Conservation (phyloP, 345 rosid species). For the Brassica nigra region DNA sequence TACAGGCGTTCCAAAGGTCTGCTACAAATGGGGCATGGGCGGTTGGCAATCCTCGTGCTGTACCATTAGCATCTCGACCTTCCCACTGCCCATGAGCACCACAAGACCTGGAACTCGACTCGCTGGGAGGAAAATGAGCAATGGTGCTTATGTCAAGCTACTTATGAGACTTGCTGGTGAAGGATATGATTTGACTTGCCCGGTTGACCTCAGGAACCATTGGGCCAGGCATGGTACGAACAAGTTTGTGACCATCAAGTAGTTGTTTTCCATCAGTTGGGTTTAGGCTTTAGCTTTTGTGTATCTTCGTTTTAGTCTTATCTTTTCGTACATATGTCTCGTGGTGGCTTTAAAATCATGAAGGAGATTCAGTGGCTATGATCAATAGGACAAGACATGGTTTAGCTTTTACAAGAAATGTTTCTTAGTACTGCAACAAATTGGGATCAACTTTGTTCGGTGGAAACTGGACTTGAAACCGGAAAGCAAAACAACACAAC, state of each 20-base stretch:
- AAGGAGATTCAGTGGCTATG: slow-evolving; percentile 1
- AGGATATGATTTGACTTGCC: slow-evolving; percentile 56
- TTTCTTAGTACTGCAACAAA: slow-evolving; percentile 8
- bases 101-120: slow-evolving; percentile 59
- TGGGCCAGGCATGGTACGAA: slow-evolving; percentile 81
- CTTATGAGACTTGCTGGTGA: slow-evolving; percentile 58
- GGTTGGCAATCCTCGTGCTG: slow-evolving; percentile 83
- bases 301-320: not conserved
- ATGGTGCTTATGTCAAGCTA: slow-evolving; percentile 62
- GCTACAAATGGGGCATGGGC: slow-evolving; percentile 72
- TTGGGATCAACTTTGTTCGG: not conserved
- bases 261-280: slow-evolving; percentile 10
- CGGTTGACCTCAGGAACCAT: slow-evolving; percentile 64
- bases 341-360: not conserved
- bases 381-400: not conserved
- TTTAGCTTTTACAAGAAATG: not conserved
- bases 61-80: slow-evolving; percentile 53
- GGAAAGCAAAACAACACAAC: too few relatives aligned
- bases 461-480: not conserved
- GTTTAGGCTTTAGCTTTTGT: slow-evolving; percentile 20
- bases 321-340: slow-evolving; percentile 15
- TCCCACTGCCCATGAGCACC: slow-evolving; percentile 65
- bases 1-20: slow-evolving; percentile 54
- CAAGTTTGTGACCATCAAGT: slow-evolving; percentile 70
- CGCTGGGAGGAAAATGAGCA: slow-evolving; percentile 81